Base-by-base conservation (phyloP, 495 filamentous ascomycete species). In the Aspergillus incahuasiensis region DNA sequence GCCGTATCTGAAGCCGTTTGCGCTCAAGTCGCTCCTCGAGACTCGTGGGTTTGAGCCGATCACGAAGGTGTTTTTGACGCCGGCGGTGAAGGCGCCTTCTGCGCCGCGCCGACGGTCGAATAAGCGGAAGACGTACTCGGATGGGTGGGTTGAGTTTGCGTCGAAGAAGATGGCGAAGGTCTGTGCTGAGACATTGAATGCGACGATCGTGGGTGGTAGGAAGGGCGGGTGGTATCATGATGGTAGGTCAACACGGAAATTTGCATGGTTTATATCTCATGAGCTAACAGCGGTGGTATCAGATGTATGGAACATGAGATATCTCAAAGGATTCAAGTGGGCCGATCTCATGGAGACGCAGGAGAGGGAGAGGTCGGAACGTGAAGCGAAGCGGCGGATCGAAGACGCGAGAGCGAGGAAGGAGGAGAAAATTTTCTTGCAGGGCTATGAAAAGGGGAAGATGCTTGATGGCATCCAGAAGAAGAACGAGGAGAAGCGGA, bases 101-200 rank as follows among this genome's bases (percentile, higher is more conserved):
- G 71, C 74, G 47, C 25, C 83, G 7, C 75, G 78, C 22, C 78
- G 74, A 38, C 87, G 88, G n/a, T 87, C 88, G 21, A 97, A 96
- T 69, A 94, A 92, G 70, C 92, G 95, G 65, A 83, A 87, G 55
- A 82, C 78, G 15, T 98, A 87, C 70, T 85, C 84, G 6, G 95
- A 97, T 65, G 94, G 94, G 1, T 98, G 94, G 94, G 84, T 97
- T 16, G 94, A 98, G 63, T 96, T 95, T 62, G 68, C 80, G 20
- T 75, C 78, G 25, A 85, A 88, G 66, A 85, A 83, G 61, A 86
- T 89, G 38, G 95, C 94, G 3, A 95, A 95, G 65, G 69, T 85
- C 9, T 88, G 81, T 6, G 91, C 87, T n/a, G 91, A 95, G 63
- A 80, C 88, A 2, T 69, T 97, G 32, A 97, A 97, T 69, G 86